Evolutionary conservation across 2,329 filamentous ascomycete genomes (phyloP), one percentile per base, ranked within the genome.

Genomic region (Dothistroma pini): DNA sequence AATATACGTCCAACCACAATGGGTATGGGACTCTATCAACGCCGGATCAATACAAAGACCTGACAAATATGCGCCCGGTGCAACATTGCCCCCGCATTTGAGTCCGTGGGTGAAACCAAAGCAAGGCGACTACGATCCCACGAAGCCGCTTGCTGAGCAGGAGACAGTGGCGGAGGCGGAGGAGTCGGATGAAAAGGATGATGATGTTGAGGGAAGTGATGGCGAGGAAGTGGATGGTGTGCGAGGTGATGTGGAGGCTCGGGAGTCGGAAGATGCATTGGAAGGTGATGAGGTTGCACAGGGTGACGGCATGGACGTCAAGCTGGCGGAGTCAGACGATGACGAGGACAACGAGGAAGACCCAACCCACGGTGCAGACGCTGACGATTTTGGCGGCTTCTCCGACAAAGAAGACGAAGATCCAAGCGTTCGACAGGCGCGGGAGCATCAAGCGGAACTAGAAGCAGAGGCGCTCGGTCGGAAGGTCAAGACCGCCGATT

Each of bases 1-100:
- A 67, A 91, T 87, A 65, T 99, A 99, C 70, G 80, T 99, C 59
- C 95, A 99, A 79, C 95, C 95, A 21, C 95, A 99, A 75, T 99
- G 96, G 93, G 87, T 99, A 4, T 99, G 95, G 95, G 95, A 99
- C 73, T 93, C 90, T 71, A 80, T 96, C 75, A 99, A 99, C 75
- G 90, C 95, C 51, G 91, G 91, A 64, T 91, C 93, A 76, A 80
- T 99, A 59, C 87, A 97, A 75, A 84, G 89, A 66, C 86, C 93
- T 34, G 91, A 97, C 72, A 78, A 93, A 38, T 99, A 99, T 72
- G 90, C 89, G 0, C 95, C 95, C 1, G 95, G 95, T 19, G 89
- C 93, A 19, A 88, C 91, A 68, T 82, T 99, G 34, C 95, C 95
- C 22, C 95, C 95, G 12, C 95, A 99, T 82, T 78, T 99, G 69